Evolutionary conservation across 768 basidiomycete genomes (phyloP).

Genomic region (Leccinum obscurum): DNA sequence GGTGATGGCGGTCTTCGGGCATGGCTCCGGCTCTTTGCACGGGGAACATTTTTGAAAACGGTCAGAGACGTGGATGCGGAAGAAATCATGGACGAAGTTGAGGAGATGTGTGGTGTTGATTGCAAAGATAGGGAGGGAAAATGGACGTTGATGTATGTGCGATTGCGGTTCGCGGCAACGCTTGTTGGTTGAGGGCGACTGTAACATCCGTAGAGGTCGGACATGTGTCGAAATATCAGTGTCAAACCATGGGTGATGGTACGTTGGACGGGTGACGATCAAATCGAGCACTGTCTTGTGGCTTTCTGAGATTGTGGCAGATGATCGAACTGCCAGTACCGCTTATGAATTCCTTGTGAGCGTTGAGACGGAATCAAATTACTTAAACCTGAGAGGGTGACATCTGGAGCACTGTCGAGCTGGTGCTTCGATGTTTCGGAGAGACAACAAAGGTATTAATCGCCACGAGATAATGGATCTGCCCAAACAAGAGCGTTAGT

Average conservation of each 20-base stretch:
- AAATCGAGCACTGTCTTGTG: conserved; percentile 4
- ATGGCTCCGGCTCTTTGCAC: conserved; percentile 70
- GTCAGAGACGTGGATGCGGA: conserved; percentile 55
- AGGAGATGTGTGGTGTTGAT: conserved; percentile 54
- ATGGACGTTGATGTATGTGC: conserved; percentile 74
- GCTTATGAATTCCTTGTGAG: background rate
- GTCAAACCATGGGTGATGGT: conserved; percentile 3
- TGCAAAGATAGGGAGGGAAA: conserved; percentile 56
- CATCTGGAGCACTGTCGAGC: background rate
- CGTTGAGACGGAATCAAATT: conserved; percentile 4
- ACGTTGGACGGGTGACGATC: conserved; percentile 10
- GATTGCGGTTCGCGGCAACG: conserved; percentile 63
- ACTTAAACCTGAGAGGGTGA: conserved; percentile 8
- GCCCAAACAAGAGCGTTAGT: background rate
- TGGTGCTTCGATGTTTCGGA: conserved; percentile 1
- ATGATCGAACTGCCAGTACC: conserved; percentile 1
- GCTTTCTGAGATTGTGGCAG: background rate
- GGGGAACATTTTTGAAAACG: conserved; percentile 56
- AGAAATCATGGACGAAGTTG: conserved; percentile 62
- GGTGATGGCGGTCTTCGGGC: conserved; percentile 49
- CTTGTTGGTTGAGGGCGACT: conserved; percentile 29
- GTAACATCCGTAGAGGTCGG: conserved; percentile 1
- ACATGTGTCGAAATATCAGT: conserved; percentile 1
- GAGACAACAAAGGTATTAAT: background rate
- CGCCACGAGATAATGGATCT: background rate